Evolutionary conservation across 805 yeast species (phyloP).

Genomic region (Candida insectalens): DNA sequence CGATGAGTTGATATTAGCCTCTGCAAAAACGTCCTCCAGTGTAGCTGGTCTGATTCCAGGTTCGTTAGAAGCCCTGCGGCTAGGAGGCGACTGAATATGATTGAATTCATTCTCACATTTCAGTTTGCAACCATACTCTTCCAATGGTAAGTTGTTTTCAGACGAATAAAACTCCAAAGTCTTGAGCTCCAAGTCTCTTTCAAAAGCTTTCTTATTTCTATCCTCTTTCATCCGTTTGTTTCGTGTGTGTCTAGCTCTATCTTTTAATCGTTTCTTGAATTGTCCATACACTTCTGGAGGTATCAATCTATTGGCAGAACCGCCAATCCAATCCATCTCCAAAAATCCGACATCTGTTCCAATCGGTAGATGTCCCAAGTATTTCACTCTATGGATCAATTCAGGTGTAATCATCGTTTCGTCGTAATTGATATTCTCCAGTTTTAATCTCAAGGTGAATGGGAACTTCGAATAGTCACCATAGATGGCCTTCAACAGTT

Average conservation of each 20-base stretch:
- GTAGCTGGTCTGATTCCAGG: slow-evolving; percentile 7
- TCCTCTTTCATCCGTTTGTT: slow-evolving; percentile 52
- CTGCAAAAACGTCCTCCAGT: slow-evolving; percentile 4
- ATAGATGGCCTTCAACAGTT: slow-evolving; percentile 51
- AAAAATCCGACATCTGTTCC: slow-evolving; percentile 80
- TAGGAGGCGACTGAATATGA: slow-evolving; percentile 25
- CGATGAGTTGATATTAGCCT: background rate
- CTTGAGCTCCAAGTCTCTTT: slow-evolving; percentile 46
- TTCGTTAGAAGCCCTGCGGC: slow-evolving; percentile 8
- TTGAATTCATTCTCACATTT: slow-evolving; percentile 29
- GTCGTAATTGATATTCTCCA: slow-evolving; percentile 66
- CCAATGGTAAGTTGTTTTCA: slow-evolving; percentile 37
- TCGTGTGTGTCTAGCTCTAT: slow-evolving; percentile 41
- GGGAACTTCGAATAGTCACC: slow-evolving; percentile 64
- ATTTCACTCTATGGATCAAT: slow-evolving; percentile 53
- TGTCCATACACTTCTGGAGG: slow-evolving; percentile 6
- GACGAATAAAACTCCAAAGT: slow-evolving; percentile 48
- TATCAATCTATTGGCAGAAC: slow-evolving; percentile 4
- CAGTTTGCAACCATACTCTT: slow-evolving; percentile 28
- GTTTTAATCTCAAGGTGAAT: slow-evolving; percentile 41
- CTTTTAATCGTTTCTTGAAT: slow-evolving; percentile 46
- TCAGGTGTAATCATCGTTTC: slow-evolving; percentile 43
- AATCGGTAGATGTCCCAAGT: slow-evolving; percentile 69
- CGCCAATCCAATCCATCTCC: slow-evolving; percentile 69
- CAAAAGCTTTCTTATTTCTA: slow-evolving; percentile 43